Percentiles rank a stretch among this genome's conserved stretches.
These are phyloP conservation scores for Hypoxylon rickii DNA, from an alignment of 495 filamentous ascomycete genomes.

Conservation along the genomic window DNA sequence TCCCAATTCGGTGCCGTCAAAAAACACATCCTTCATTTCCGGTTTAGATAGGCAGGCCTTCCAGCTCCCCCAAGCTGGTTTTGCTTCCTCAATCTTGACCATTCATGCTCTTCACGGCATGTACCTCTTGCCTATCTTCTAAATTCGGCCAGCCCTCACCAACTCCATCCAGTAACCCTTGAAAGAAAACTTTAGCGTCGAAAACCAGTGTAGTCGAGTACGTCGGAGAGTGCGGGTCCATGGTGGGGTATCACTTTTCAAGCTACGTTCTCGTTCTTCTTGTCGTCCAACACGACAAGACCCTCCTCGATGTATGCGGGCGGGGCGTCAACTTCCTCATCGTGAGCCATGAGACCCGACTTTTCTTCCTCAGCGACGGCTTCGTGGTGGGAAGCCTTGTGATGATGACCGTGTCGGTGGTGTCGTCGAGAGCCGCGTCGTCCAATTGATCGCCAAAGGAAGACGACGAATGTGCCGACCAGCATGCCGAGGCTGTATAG, in stretches of 20 bases:
- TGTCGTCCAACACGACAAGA: conserved; percentile 27
- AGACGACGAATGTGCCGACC: conserved; percentile 52
- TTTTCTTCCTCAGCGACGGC: conserved; percentile 47
- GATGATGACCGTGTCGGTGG: conserved; percentile 33
- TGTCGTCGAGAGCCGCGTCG: conserved; percentile 31
- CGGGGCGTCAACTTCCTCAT: conserved; percentile 42
- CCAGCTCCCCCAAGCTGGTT: conserved; percentile 7
- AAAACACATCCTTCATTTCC: conserved; percentile 11
- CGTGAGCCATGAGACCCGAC: conserved; percentile 45
- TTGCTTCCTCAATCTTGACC: conserved; percentile 3
- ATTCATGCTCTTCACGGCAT: conserved; percentile 19
- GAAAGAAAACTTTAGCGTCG: not conserved
- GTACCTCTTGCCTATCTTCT: conserved; percentile 6
- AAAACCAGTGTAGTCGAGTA: not conserved
- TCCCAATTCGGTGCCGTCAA: conserved; percentile 16
- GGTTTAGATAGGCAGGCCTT: conserved; percentile 10
- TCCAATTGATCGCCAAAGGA: conserved; percentile 49
- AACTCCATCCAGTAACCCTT: conserved; percentile 14
- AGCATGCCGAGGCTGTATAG: conserved; percentile 53
- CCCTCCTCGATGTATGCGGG: conserved; percentile 45
- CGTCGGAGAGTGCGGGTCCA: not conserved
- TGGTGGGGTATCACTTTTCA: conserved; percentile 28
- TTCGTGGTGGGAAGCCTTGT: conserved; percentile 39
- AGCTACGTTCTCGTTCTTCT: conserved; percentile 37
- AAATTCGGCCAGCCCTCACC: conserved; percentile 4